A percentile compares a stretch with the other conserved stretches of the same genome.
These are phyloP conservation scores for Noccaea caerulescens DNA, from an alignment of 345 rosid genomes.

Conservation along the genomic window DNA sequence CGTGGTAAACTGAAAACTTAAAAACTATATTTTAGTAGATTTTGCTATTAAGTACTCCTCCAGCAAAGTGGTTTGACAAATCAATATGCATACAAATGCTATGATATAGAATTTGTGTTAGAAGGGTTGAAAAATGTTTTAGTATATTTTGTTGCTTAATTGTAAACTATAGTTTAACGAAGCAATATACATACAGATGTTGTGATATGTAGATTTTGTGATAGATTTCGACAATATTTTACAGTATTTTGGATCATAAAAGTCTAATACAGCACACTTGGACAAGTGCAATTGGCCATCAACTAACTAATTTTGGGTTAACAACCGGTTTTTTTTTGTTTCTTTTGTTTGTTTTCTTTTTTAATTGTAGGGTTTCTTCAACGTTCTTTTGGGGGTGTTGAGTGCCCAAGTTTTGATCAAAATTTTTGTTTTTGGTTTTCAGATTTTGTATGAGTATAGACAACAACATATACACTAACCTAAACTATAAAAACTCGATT, in stretches of 20 bases:
- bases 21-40: background rate
- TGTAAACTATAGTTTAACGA: too few relatives aligned
- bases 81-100: slow-evolving; percentile 8
- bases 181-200: too few relatives aligned
- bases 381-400: background rate
- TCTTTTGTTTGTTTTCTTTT: background rate
- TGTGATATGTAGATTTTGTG: too few relatives aligned
- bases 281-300: too few relatives aligned
- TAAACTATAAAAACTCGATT: background rate
- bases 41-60: background rate
- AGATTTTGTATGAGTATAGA: background rate
- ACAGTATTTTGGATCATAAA: too few relatives aligned
- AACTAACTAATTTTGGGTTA: too few relatives aligned
- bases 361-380: background rate
- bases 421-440: background rate
- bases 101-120: background rate
- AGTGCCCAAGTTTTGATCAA: background rate
- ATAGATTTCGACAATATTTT: too few relatives aligned
- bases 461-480: background rate
- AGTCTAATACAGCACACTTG: too few relatives aligned
- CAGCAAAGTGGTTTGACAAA: slow-evolving; percentile 5
- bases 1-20: slow-evolving; percentile 1
- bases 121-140: background rate
- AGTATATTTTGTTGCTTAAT: too few relatives aligned
- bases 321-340: too few relatives aligned